These are phyloP conservation scores for Phytophthora vignae DNA, from an alignment of 352 stramenopile species.

Conservation along the genomic window DNA sequence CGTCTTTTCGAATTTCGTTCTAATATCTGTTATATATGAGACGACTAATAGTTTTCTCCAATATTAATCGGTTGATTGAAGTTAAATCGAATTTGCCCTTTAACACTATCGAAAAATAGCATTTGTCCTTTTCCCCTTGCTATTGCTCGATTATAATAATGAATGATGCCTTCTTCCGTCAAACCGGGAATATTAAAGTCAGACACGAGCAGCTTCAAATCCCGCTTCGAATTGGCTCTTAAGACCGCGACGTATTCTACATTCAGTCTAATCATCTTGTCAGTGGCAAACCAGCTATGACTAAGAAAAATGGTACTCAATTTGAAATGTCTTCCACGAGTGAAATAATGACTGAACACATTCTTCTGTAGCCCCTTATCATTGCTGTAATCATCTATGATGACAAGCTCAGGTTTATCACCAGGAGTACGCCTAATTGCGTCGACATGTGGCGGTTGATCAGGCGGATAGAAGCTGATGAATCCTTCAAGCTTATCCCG, in stretches of 20 bases:
- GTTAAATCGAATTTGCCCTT: conserved; percentile 14
- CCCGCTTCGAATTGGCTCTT: not conserved
- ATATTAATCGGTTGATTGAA: conserved; percentile 8
- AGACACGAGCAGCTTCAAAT: not conserved
- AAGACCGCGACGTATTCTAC: not conserved
- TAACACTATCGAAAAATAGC: not conserved
- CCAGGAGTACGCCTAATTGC: not conserved
- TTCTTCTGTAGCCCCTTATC: not conserved
- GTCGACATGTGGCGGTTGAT: not conserved
- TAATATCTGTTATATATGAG: not conserved
- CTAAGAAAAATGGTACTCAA: conserved; percentile 3
- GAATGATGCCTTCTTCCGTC: not conserved
- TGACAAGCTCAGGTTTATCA: not conserved
- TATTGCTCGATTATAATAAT: not conserved
- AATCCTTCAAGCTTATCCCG: not conserved
- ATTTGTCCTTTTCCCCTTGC: conserved; percentile 1
- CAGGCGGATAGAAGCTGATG: not conserved
- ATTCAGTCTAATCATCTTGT: conserved; percentile 12
- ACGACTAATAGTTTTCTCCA: conserved; percentile 1
- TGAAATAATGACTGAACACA: not conserved
- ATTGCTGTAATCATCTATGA: not conserved
- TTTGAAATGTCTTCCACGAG: not conserved
- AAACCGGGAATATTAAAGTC: not conserved
- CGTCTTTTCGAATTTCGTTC: no score
- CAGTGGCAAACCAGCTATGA: not conserved